Evolutionary conservation across 371 early-diverging fungal species (phyloP), one percentile per base, ranked within the genome.

Genomic region (Blakeslea trispora): DNA sequence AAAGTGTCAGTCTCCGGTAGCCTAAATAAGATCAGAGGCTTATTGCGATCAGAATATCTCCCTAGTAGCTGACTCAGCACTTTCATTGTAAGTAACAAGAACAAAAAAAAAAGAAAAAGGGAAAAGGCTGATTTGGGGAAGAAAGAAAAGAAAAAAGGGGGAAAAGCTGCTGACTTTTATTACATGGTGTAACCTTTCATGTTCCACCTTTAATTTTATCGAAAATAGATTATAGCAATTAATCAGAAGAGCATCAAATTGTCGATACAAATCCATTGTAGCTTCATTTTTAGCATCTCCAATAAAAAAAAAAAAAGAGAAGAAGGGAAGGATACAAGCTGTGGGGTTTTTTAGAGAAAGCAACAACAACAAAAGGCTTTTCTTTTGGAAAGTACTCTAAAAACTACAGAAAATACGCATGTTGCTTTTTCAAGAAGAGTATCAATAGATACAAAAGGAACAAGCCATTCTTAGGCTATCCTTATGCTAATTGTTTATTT

Each of bases 21-120:
- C 21, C 61, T 65, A 58, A 53, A 61, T 21, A 64, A 22, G 17
- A 61, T 57, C 39, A 61, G 42, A 22, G 57, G 65, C 28, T 65
- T 68, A 21, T 64, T 50, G 37, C 45, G 28, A 5, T 61, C 45
- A 42, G 58, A 68, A 44, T 61, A 55, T 57, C 55, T 55, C 49
- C 55, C 65, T 21, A 64, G 17, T 19, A 64, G 37, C 21, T 64
- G 64, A 18, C 57, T 64, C 34, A 50, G 35, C 7, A 57, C 55
- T 45, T 45, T 68, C 54, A 64, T 60, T 13, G n/a, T 34, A 10
- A 11, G 14, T 11, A 37, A 37, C 37, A 37, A 32, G 32, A 18
- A 37, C 11, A 57, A 35, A 32, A 14, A 24, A 34, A 40, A 47
- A 32, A 59, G 14, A 22, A n/a, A 15, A 50, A n/a, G 18, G 14